These are phyloP conservation scores for Wickerhamia fluorescens DNA, from an alignment of 805 yeast species.

Conservation along the genomic window DNA sequence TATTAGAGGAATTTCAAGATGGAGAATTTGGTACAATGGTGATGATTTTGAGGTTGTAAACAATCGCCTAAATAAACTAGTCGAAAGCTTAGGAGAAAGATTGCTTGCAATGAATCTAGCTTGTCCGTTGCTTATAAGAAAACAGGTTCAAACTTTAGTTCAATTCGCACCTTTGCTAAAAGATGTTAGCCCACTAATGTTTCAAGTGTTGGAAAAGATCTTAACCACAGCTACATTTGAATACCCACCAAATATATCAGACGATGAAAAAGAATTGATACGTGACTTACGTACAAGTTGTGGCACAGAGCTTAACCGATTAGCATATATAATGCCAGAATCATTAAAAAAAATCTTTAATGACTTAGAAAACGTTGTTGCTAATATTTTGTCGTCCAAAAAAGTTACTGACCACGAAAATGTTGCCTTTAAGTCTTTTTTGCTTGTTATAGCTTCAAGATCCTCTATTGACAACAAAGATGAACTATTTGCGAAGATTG, in stretches of 20 bases:
- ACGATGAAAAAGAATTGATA: constrained; percentile 71
- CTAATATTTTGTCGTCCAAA: constrained; percentile 56
- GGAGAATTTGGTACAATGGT: constrained; percentile 86
- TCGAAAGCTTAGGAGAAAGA: constrained; percentile 67
- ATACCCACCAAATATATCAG: constrained; percentile 58
- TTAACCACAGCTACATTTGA: constrained; percentile 79
- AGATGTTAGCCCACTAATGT: constrained; percentile 67
- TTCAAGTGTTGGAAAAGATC: constrained; percentile 77
- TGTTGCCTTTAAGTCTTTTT: constrained; percentile 87
- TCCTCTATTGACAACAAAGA: constrained; percentile 66
- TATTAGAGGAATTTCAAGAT: constrained; percentile 85
- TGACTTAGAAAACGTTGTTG: constrained; percentile 77
- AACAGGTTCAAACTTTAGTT: constrained; percentile 85
- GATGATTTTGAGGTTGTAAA: constrained; percentile 48
- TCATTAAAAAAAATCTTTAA: constrained; percentile 72
- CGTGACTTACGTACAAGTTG: constrained; percentile 86
- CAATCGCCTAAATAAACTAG: constrained; percentile 42
- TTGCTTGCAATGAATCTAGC: constrained; percentile 67
- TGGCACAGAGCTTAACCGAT: constrained; percentile 89
- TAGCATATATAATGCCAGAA: constrained; percentile 94
- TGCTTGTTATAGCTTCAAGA: constrained; percentile 86
- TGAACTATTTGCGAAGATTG: constrained; percentile 76
- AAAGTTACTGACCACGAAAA: constrained; percentile 85
- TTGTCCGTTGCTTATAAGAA: constrained; percentile 76
- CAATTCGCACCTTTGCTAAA: constrained; percentile 88